Evolutionary conservation across 176 grass and related monocot species (phyloP).

Genomic region (Aegilops umbellulata): DNA sequence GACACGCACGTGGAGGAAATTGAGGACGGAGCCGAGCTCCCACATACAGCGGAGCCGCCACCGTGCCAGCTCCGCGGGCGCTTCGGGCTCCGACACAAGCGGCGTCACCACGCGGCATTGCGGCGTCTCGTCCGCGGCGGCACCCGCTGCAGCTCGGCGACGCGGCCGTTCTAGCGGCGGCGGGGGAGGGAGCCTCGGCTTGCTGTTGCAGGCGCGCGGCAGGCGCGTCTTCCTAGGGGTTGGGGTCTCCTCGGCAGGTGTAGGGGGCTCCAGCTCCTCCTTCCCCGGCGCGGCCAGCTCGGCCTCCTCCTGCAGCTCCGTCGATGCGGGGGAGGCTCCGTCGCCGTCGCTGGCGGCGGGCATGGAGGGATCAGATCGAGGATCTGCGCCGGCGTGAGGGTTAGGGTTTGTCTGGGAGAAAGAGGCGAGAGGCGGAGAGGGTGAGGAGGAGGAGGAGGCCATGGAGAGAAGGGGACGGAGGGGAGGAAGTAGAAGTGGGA

Average conservation of each 20-base stretch:
- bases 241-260: constrained; percentile 12
- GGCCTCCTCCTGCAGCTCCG: constrained; percentile 15
- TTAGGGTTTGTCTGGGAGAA: constrained; percentile 44
- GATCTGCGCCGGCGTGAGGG: constrained; percentile 25
- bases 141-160: constrained; percentile 48
- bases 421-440: constrained; percentile 40
- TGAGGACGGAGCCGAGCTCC: constrained; percentile 95
- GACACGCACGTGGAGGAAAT: constrained; percentile 89
- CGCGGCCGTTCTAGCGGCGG: constrained; percentile 50
- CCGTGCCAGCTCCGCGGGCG: constrained; percentile 62
- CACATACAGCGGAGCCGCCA: constrained; percentile 93
- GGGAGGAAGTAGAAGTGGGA: constrained; percentile 53
- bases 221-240: constrained; percentile 56
- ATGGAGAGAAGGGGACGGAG: constrained; percentile 29
- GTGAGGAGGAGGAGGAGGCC: constrained; percentile 41
- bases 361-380: constrained; percentile 34
- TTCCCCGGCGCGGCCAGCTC: not conserved
- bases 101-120: constrained; percentile 75
- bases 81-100: constrained; percentile 67
- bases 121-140: constrained; percentile 48
- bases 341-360: constrained; percentile 2
- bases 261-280: constrained; percentile 3
- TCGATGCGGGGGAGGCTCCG: not conserved
- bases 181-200: constrained; percentile 29
- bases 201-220: constrained; percentile 82